Percentiles rank a stretch among this genome's conserved stretches.
phyloP scores from a whole-genome alignment of 2,329 filamentous ascomycete genomes.

The Pezicula carpinea region DNA sequence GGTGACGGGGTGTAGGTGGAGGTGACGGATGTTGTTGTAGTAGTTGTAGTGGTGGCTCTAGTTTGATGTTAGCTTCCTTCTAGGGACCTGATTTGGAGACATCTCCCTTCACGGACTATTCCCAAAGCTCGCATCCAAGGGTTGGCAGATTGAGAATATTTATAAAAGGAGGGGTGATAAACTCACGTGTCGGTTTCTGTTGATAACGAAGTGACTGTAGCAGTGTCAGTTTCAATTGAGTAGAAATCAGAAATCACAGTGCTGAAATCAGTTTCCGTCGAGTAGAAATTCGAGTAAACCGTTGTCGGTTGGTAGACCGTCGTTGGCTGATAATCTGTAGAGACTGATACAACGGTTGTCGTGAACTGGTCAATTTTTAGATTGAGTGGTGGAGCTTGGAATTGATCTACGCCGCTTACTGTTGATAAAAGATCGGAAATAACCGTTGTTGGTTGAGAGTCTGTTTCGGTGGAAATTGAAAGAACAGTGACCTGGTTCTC shows the following conservation, averaged over 20 bases:
- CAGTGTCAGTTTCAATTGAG: not conserved
- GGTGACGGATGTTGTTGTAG: conserved; percentile 1
- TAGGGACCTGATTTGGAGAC: not conserved
- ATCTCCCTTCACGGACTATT: too few relatives aligned
- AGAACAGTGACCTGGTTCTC: not conserved
- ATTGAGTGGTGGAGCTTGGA: too few relatives aligned
- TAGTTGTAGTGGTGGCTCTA: conserved; percentile 2
- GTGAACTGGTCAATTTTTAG: not conserved
- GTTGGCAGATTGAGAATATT: too few relatives aligned
- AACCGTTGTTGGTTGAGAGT: not conserved
- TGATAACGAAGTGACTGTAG: not conserved
- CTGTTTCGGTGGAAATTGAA: not conserved
- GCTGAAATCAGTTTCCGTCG: conserved; percentile 5
- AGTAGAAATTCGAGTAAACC: not conserved
- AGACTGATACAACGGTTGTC: not conserved
- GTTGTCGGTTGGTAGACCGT: not conserved
- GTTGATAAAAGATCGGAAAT: not conserved
- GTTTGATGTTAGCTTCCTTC: not conserved
- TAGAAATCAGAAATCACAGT: not conserved
- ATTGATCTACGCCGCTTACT: not conserved
- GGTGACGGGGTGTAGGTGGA: conserved; percentile 2
- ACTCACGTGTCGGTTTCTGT: not conserved
- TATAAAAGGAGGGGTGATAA: not conserved
- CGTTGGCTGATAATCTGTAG: not conserved
- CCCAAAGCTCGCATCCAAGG: not conserved